Percentiles rank a stretch among this genome's conserved stretches.
Evolutionary conservation across 1,284 basidiomycete genomes (phyloP).

Genomic region (Coniferiporia sulphurascens): DNA sequence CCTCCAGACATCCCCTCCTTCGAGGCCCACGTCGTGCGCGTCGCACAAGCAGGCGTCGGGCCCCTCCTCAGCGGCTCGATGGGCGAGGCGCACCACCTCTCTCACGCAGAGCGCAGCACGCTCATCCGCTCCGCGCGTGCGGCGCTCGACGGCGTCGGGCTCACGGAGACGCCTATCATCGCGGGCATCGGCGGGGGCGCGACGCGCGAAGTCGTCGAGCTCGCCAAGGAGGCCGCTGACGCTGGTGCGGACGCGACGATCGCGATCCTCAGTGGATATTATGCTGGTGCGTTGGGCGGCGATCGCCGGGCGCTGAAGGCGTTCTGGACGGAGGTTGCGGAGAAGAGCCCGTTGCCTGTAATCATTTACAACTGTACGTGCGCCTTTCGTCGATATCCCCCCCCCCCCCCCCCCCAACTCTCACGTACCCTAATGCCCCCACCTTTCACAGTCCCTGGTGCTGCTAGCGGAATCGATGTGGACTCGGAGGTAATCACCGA

Average conservation of each 20-base stretch:
- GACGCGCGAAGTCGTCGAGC: slow-evolving; percentile 74
- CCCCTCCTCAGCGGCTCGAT: slow-evolving; percentile 81
- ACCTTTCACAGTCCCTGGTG: slow-evolving; percentile 67
- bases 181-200: slow-evolving; percentile 80
- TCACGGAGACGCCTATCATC: slow-evolving; percentile 63
- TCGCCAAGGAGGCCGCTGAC: slow-evolving; percentile 68
- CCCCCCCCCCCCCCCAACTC: not conserved
- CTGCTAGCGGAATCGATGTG: slow-evolving; percentile 79
- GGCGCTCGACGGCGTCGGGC: slow-evolving; percentile 64
- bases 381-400: slow-evolving; percentile 16
- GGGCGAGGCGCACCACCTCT: slow-evolving; percentile 80
- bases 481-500: slow-evolving; percentile 83
- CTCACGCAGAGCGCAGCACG: slow-evolving; percentile 62
- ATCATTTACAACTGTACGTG: slow-evolving; percentile 85
- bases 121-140: slow-evolving; percentile 70
- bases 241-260: slow-evolving; percentile 84
- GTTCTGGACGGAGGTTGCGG: slow-evolving; percentile 74
- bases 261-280: slow-evolving; percentile 85
- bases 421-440: not conserved
- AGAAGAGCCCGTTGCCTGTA: slow-evolving; percentile 79
- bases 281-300: slow-evolving; percentile 62
- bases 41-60: slow-evolving; percentile 68
- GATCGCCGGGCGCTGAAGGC: slow-evolving; percentile 68
- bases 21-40: slow-evolving; percentile 65
- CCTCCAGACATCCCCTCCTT: slow-evolving; percentile 65